These are phyloP conservation scores for Cyclostephanos tholiformis DNA, from an alignment of 108 stramenopile species.

Conservation along the genomic window DNA sequence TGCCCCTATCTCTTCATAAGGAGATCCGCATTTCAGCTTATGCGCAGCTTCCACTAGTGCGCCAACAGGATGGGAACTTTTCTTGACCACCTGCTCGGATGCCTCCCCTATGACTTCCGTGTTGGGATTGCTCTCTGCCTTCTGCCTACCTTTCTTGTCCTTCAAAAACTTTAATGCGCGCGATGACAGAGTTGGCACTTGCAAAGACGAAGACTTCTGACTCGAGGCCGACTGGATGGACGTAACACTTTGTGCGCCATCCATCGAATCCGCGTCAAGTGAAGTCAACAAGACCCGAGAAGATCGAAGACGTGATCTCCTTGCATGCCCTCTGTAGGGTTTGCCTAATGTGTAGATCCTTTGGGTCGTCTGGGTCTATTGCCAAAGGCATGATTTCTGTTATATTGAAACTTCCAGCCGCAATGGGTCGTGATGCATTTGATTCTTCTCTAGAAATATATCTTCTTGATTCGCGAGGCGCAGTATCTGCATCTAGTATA, in stretches of 20 bases:
- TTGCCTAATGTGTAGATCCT: background rate
- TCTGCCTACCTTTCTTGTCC: conserved; percentile 24
- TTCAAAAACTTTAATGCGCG: conserved; percentile 40
- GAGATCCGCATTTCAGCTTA: conserved; percentile 9
- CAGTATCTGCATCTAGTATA: no score
- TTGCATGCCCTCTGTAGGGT: conserved; percentile 11
- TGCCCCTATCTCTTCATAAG: background rate
- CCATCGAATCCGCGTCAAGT: background rate
- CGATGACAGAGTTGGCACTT: conserved; percentile 31
- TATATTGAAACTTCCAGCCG: background rate
- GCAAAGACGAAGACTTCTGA: conserved; percentile 14
- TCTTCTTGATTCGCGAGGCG: background rate
- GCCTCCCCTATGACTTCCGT: conserved; percentile 18
- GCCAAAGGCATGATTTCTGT: background rate
- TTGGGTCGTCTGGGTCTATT: background rate
- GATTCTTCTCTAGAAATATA: background rate
- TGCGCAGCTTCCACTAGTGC: background rate
- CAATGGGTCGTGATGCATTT: background rate
- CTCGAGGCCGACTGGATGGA: conserved; percentile 29
- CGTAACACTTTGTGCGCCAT: conserved; percentile 21
- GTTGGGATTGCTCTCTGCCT: conserved; percentile 6
- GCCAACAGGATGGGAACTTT: background rate
- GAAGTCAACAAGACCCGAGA: background rate
- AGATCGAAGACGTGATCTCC: conserved; percentile 7
- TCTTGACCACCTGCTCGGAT: background rate